phyloP scores from a whole-genome alignment of 2,329 filamentous ascomycete genomes.

The Pyrenophora seminiperda region DNA sequence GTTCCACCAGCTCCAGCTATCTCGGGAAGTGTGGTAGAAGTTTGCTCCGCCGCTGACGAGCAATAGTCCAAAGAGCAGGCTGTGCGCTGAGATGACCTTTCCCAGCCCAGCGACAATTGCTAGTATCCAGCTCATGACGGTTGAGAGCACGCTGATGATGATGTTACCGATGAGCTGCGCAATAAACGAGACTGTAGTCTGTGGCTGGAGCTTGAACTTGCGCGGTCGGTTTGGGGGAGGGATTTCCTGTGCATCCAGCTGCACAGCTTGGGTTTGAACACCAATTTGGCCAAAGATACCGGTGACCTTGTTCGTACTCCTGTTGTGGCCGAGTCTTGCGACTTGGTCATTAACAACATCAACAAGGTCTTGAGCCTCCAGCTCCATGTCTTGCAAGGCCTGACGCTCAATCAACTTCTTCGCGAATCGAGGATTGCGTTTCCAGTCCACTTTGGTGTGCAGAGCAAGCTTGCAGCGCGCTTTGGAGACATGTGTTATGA shows the following conservation, averaged over 20 bases:
- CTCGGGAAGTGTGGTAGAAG: slow-evolving; percentile 73
- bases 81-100: slow-evolving; percentile 72
- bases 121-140: slow-evolving; percentile 77
- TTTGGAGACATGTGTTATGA: slow-evolving; percentile 92
- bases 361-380: slow-evolving; percentile 74
- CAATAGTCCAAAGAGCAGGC: slow-evolving; percentile 72
- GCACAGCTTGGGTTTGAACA: slow-evolving; percentile 66
- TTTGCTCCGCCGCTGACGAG: slow-evolving; percentile 74
- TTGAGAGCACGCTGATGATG: slow-evolving; percentile 74
- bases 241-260: slow-evolving; percentile 45
- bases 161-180: slow-evolving; percentile 75
- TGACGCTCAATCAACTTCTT: slow-evolving; percentile 61
- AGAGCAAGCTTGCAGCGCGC: slow-evolving; percentile 90
- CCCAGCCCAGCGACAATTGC: slow-evolving; percentile 68
- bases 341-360: slow-evolving; percentile 80
- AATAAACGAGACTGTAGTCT: slow-evolving; percentile 70
- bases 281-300: slow-evolving; percentile 80
- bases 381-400: slow-evolving; percentile 75
- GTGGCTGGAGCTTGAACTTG: slow-evolving; percentile 54
- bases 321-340: slow-evolving; percentile 72
- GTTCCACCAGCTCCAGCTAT: slow-evolving; percentile 79
- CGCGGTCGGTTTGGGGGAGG: slow-evolving; percentile 45
- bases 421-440: slow-evolving; percentile 57
- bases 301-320: slow-evolving; percentile 76
- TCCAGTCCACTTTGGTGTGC: slow-evolving; percentile 88